Evolutionary conservation across 176 grass and related monocot genomes (phyloP), one percentile per base, ranked within the genome.

Genomic region (Eleusine coracana): DNA sequence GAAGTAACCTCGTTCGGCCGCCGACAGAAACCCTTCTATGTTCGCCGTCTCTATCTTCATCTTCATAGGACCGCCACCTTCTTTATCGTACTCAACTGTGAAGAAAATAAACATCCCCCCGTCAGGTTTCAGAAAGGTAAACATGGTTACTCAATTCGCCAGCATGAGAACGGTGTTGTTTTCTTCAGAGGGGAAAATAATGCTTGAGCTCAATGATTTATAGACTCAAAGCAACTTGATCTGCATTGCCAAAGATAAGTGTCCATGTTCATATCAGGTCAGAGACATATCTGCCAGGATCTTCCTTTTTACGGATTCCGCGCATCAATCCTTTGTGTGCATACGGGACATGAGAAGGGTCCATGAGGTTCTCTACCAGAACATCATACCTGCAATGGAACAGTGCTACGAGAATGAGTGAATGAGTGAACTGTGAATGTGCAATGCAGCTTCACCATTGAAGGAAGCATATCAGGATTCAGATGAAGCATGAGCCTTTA

Each of bases 341-440:
- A 78, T 98, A 98, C 0, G 82, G 86, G 20, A 91, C 92, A 49
- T 98, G 96, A 17, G 96, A 87, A 84, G 92, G 87, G 64, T 98
- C 96, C 82, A 98, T 87, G 27, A 98, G 88, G 76, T 98, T 98
- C 80, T 98, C 96, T 6, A 79, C 79, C 85, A 95, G 37, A 68
- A 98, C 28, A 73, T 98, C 96, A 31, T 95, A 95, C 31, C 92
- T 98, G 82, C 51, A 85, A 77, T 66, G 73, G 51, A 29, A 68
- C 66, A 54, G 13, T 40, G 65, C 46, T 39, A 16, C 5, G 6
- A 56, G 18, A 52, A 40, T 1, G 34, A 34, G 31, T 34, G 31
- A 34, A 80, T 80, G 20, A 54, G 46, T 27, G 13, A 81, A 66
- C 3, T 42, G 11, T 66, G 21, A 31, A 76, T 74, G 73, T 25